Evolutionary conservation across 106 monocot species (phyloP), one percentile per base, ranked within the genome.

Genomic region (Gastrodia elata): DNA sequence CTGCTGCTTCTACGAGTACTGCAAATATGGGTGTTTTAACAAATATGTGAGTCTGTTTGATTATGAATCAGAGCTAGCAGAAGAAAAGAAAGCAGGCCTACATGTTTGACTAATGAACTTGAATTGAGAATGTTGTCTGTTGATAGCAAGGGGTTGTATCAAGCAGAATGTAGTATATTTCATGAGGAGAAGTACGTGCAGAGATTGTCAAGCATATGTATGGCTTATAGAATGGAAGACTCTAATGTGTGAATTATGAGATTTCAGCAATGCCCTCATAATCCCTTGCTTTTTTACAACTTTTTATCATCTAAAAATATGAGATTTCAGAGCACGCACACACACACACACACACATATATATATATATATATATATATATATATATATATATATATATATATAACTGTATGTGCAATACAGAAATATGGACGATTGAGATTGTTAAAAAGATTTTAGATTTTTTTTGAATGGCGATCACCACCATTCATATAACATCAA

Each of bases 1-100:
- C 37, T 91, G 83, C 78, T 77, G 79, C 55, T 88, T 91, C 41
- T 88, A 78, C 58, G 83, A 76, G 64, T 84, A 76, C 71, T 86
- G 84, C 77, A 82, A 57, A 42, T 9, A 32, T 61, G 25, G 30
- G 8, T 0, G 8, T 2, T 28, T 61, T 1, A 30, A 22, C 22
- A 52, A n/a, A 1, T 52, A 22, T 52, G 52, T n/a, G 22, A 9
- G 52, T 9, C 52, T 8, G 52, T 52, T 52, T 61, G 65, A 37
- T 35, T 34, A 67, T 35, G 65, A 37, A 18, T 15, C 0, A 18
- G 35, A 37, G 36, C 9, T 36, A 8, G 36, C 35, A 65, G 65
- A 35, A 6, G 65, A 36, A 65, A 36, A 65, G 32, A 61, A 61
- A 14, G 30, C 8, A 10, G 46, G 1, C 18, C 10, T 46, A 10